Percentiles rank a stretch among this genome's conserved stretches.
These are phyloP conservation scores for Melastoma candidum DNA, from an alignment of 441 rosid species.

Conservation along the genomic window DNA sequence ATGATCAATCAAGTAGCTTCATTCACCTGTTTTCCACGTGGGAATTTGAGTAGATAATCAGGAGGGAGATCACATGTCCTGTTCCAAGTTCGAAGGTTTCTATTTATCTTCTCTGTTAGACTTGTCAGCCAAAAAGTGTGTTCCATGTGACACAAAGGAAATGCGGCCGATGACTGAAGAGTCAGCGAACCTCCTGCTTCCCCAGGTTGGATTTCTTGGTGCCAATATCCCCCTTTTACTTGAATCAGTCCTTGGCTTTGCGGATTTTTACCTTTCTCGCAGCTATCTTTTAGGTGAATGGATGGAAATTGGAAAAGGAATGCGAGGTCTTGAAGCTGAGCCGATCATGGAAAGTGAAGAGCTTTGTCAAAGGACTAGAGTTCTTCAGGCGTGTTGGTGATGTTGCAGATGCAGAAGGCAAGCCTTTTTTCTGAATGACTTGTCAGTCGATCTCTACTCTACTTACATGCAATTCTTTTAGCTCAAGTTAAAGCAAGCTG, in stretches of 20 bases:
- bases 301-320: constrained; percentile 72
- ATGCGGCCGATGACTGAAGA: constrained; percentile 64
- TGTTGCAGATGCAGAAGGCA: constrained; percentile 89
- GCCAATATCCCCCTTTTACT: not conserved
- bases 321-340: constrained; percentile 55
- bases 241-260: no score
- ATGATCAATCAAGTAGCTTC: no score
- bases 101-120: constrained; percentile 30
- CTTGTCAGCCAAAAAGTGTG: constrained; percentile 64
- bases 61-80: no score
- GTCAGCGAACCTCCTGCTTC: constrained; percentile 41
- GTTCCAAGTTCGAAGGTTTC: no score
- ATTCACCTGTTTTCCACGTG: no score
- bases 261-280: constrained; percentile 5
- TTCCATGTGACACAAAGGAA: constrained; percentile 74
- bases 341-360: constrained; percentile 60
- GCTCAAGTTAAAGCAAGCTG: no score
- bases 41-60: no score
- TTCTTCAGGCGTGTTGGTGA: constrained; percentile 60
- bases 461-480: no score
- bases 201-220: constrained; percentile 32
- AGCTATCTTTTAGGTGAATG: constrained; percentile 39
- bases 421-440: no score
- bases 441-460: no score
- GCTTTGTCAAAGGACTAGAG: constrained; percentile 74